Base-by-base conservation (phyloP, 495 filamentous ascomycete genomes). In the Penicillium simplicissimum region DNA sequence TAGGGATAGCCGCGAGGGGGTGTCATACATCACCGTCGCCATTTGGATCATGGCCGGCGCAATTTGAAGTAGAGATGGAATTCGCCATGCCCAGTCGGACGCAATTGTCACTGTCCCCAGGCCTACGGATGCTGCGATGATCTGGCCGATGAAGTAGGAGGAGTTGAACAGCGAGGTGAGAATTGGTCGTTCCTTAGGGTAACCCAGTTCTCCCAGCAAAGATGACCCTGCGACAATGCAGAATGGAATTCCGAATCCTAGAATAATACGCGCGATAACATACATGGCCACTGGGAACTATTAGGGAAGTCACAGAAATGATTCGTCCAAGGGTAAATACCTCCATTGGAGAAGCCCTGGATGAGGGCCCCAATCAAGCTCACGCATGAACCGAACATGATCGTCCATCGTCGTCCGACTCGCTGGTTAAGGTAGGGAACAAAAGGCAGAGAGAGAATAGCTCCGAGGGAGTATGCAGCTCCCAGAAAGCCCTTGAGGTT, bases 131-230 rank as follows among this genome's bases (percentile, higher is more conserved):
- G 85, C 85, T 15, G 85, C 86, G 15, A 84, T 76, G 53, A 89
- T 84, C 52, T 82, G 79, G 7, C 87, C 86, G 60, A 88, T 75
- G 66, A 85, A 90, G 69, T 84, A 89, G 19, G 79, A 82, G 5
- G 84, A 82, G 66, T 89, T 89, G 77, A 88, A 90, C 5, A 90
- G 77, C 31, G 85, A 87, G 5, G 85, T 90, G 61, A 91, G 67
- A 42, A 88, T 79, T 13, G 84, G 77, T 60, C 87, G 82, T 65
- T 90, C 85, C 66, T 85, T 87, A 19, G 88, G 89, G 69, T 89
- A 84, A 0, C 79, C 81, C 23, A 90, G 77, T 62, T 90, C 89
- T 63, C 83, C 87, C 37, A 90, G 84, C 55, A 89, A 69, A 21
- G 82, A 81, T 3, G 87, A 85, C 19, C 84, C 87, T 4, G 85